Percentiles rank a stretch among this genome's conserved stretches.
phyloP scores from a whole-genome alignment of 1,139 yeast genomes.

The Geotrichum histeridarum region DNA sequence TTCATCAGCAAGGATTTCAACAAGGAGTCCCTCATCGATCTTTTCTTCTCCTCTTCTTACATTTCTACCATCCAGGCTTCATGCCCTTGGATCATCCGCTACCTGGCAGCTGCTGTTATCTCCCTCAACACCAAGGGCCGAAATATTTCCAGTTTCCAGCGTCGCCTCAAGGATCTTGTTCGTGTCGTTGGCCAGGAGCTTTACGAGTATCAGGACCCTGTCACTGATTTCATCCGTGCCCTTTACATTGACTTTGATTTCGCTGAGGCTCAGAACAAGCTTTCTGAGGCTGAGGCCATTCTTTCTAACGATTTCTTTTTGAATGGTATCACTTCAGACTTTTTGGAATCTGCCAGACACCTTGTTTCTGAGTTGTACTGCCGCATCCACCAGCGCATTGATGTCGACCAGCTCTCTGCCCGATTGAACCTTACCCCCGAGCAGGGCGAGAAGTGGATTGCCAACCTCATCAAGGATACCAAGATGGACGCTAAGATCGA shows the following conservation, averaged over 20 bases:
- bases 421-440: constrained; percentile 44
- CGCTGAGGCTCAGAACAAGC: constrained; percentile 46
- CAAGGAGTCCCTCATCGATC: constrained; percentile 48
- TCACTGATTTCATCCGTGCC: constrained; percentile 50
- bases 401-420: constrained; percentile 42
- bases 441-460: constrained; percentile 50
- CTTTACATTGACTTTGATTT: constrained; percentile 54
- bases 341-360: constrained; percentile 46
- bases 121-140: constrained; percentile 37
- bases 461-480: constrained; percentile 45
- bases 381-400: constrained; percentile 49
- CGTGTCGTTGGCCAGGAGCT: constrained; percentile 53
- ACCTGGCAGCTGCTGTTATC: constrained; percentile 55
- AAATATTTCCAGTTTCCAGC: constrained; percentile 41
- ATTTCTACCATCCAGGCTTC: constrained; percentile 61
- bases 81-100: constrained; percentile 62
- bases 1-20: constrained; percentile 49
- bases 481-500: constrained; percentile 50
- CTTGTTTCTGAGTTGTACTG: constrained; percentile 50
- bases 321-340: constrained; percentile 41
- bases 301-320: constrained; percentile 54
- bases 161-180: constrained; percentile 52
- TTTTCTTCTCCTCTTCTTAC: constrained; percentile 54
- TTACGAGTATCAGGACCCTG: constrained; percentile 58
- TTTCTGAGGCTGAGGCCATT: constrained; percentile 45